Conservation (phyloP, 257 asterid species). For the Buddleja alternifolia region DNA sequence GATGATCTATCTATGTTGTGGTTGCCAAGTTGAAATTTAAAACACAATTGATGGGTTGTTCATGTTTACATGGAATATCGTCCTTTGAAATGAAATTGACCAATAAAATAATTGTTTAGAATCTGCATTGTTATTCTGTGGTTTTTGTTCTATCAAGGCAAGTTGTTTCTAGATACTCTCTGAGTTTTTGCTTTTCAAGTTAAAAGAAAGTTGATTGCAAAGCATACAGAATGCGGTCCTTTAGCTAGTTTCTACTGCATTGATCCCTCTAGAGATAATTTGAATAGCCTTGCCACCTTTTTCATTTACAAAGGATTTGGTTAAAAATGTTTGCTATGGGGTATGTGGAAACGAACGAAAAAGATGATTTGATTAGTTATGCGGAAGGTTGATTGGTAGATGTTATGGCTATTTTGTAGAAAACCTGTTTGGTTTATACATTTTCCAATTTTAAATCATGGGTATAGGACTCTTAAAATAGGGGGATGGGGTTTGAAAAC, state of each 20-base stretch:
- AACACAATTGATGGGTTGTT: neutral
- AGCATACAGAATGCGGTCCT: neutral
- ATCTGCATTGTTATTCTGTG: neutral
- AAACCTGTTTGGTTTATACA: too few relatives aligned
- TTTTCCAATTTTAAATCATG: too few relatives aligned
- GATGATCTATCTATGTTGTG: neutral
- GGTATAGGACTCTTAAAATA: too few relatives aligned
- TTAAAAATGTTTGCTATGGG: too few relatives aligned
- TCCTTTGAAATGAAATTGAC: neutral
- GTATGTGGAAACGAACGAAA: too few relatives aligned
- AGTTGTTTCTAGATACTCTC: neutral
- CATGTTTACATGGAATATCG: neutral
- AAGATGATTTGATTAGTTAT: too few relatives aligned
- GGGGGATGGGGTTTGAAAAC: too few relatives aligned
- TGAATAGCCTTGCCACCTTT: neutral
- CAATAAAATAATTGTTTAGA: neutral
- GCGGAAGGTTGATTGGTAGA: too few relatives aligned
- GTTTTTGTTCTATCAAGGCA: neutral
- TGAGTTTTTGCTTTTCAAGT: neutral
- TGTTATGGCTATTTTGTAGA: too few relatives aligned
- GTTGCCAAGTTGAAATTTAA: neutral
- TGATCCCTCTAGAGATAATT: neutral
- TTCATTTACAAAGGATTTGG: too few relatives aligned
- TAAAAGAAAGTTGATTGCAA: neutral
- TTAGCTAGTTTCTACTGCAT: neutral